Conservation (phyloP, 2,329 filamentous ascomycete genomes). For the Ophiostoma sp. region DNA sequence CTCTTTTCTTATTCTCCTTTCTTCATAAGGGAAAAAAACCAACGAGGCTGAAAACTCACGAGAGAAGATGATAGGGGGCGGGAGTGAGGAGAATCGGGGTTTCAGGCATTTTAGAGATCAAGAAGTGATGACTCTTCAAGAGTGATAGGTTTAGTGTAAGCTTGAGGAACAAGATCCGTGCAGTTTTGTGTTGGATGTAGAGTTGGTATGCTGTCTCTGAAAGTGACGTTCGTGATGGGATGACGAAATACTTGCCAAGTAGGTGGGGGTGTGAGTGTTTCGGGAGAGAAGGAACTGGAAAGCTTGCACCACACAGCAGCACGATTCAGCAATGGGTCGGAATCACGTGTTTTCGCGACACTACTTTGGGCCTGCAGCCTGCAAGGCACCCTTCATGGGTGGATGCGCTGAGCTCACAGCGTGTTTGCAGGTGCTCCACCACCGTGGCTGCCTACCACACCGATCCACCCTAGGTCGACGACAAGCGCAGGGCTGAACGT, state of each 20-base stretch:
- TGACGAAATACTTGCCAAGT: background rate
- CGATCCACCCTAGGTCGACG: conserved; percentile 6
- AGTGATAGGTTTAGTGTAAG: background rate
- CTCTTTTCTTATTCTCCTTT: no score
- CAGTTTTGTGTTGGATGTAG: background rate
- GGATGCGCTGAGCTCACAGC: background rate
- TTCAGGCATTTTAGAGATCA: conserved; percentile 38
- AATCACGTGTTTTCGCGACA: conserved; percentile 26
- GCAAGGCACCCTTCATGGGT: background rate
- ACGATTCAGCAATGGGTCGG: no score
- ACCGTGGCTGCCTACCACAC: background rate
- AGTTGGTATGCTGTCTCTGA: background rate
- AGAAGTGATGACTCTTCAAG: background rate
- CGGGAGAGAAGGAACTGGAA: background rate
- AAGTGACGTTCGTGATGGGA: background rate
- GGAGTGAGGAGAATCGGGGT: conserved; percentile 53
- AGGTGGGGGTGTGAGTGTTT: background rate
- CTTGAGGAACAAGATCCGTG: background rate
- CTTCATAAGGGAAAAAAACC: no score
- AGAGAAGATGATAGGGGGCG: conserved; percentile 70
- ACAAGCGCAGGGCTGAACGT: background rate
- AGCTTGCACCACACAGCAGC: no score
- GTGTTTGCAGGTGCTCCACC: conserved; percentile 1
- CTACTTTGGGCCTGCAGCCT: background rate
- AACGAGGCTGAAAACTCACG: conserved; percentile 42